Evolutionary conservation across 441 rosid genomes (phyloP), one percentile per base, ranked within the genome.

Genomic region (Jatropha podagrica): DNA sequence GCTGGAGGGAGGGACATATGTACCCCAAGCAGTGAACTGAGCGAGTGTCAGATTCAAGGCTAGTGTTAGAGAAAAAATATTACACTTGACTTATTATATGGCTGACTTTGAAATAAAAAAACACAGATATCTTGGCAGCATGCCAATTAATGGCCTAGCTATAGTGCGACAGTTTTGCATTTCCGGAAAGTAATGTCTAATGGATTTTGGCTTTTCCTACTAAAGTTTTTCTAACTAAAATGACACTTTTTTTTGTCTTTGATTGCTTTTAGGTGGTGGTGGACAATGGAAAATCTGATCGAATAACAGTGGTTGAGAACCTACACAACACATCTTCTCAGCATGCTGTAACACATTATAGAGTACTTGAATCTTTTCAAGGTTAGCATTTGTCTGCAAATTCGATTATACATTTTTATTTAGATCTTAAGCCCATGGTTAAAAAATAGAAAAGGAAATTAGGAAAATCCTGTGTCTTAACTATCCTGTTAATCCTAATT

Each of bases 261-360:
- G 11, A 20, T 72, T 77, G 66, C 72, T 76, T 76, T 60, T 69
- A 95, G 97, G 90, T 93, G 66, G 87, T 93, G 51, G 88, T 91
- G 72, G 98, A 89, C 84, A 86, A 88, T 78, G 98, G 99, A 76
- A 93, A 91, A 83, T 93, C 96, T 75, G 98, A 95, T 79, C 88
- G 96, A 74, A 90, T 92, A 82, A 93, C 92, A 6, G 89, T 93
- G 60, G 74, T 88, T 68, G 87, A 84, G 68, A 73, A 79, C 69
- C 76, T 81, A 42, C 83, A 86, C 55, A 81, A 69, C 15, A 74
- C 80, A 74, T 79, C 90, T 71, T 83, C 91, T 73, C 96, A 91
- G 84, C 91, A 84, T 83, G 98, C 98, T 71, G 81, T 92, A 74
- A 95, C 99, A 15, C 86, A 91, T 38, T 95, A 89, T 81, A 77